Conservation (phyloP, 2,329 filamentous ascomycete genomes). For the Escovopsis weberi region DNA sequence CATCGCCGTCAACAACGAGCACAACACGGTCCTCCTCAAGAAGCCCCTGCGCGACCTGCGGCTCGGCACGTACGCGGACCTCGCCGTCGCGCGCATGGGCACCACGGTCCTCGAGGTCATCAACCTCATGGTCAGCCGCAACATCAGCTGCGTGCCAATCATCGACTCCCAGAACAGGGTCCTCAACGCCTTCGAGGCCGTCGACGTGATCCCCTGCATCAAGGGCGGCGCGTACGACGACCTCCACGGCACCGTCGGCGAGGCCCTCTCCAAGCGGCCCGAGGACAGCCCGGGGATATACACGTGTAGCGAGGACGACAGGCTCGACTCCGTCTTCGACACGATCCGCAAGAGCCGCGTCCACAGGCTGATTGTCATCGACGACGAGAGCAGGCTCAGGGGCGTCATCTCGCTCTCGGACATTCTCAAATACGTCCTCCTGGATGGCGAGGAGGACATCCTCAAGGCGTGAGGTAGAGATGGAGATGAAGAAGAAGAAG, state of each 20-base stretch:
- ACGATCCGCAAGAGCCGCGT: slow-evolving; percentile 91
- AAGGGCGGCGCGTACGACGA: slow-evolving; percentile 90
- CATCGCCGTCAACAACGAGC: slow-evolving; percentile 81
- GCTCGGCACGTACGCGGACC: slow-evolving; percentile 68
- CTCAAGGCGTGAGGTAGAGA: neutral
- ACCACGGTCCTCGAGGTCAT: slow-evolving; percentile 90
- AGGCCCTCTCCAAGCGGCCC: slow-evolving; percentile 72
- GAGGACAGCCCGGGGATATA: slow-evolving; percentile 95
- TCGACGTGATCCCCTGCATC: slow-evolving; percentile 92
- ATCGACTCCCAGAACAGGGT: slow-evolving; percentile 64
- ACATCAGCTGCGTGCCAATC: slow-evolving; percentile 90
- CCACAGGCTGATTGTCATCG: slow-evolving; percentile 82
- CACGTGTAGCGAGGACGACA: slow-evolving; percentile 82
- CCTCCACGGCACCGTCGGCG: slow-evolving; percentile 70
- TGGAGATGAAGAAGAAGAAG: neutral
- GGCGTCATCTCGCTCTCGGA: slow-evolving; percentile 90
- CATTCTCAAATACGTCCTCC: slow-evolving; percentile 85
- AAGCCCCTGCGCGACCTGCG: slow-evolving; percentile 75
- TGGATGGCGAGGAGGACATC: slow-evolving; percentile 55
- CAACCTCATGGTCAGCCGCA: slow-evolving; percentile 79
- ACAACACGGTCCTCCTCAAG: slow-evolving; percentile 74
- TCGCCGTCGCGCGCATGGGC: slow-evolving; percentile 76
- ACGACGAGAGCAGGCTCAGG: slow-evolving; percentile 72
- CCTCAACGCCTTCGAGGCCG: slow-evolving; percentile 93
- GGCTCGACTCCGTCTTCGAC: slow-evolving; percentile 90